Percentiles rank a stretch among this genome's conserved stretches.
Evolutionary conservation across 2,329 filamentous ascomycete genomes (phyloP).

Genomic region (Calonectria pauciramosa): DNA sequence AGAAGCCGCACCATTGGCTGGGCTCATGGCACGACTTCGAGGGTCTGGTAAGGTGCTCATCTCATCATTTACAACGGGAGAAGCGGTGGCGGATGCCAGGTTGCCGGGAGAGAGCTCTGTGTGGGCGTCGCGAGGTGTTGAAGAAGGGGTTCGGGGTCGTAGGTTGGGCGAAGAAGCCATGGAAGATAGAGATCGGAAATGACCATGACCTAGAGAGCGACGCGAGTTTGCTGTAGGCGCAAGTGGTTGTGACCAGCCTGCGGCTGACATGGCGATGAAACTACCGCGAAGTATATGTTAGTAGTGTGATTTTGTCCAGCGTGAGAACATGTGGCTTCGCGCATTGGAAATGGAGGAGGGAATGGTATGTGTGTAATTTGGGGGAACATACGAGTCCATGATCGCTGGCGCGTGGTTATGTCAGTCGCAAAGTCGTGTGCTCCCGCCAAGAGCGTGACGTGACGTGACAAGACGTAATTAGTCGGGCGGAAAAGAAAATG

Average conservation of each 20-base stretch:
- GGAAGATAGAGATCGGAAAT: slow-evolving; percentile 67
- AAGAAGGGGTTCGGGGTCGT: slow-evolving; percentile 54
- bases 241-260: slow-evolving; percentile 65
- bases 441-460: slow-evolving; percentile 45
- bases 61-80: slow-evolving; percentile 67
- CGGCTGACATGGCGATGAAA: slow-evolving; percentile 61
- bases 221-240: slow-evolving; percentile 44
- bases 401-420: slow-evolving; percentile 37
- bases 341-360: slow-evolving; percentile 32
- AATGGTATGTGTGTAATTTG: slow-evolving; percentile 15
- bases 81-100: slow-evolving; percentile 54
- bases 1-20: slow-evolving; percentile 53
- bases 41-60: slow-evolving; percentile 80
- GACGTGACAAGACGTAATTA: slow-evolving; percentile 35
- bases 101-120: slow-evolving; percentile 56
- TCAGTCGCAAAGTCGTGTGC: slow-evolving; percentile 43
- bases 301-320: slow-evolving; percentile 5
- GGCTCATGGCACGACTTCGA: slow-evolving; percentile 65
- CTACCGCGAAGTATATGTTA: slow-evolving; percentile 51
- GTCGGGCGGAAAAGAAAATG: slow-evolving; percentile 20
- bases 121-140: slow-evolving; percentile 52
- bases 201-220: slow-evolving; percentile 63
- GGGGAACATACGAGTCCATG: slow-evolving; percentile 51
- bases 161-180: slow-evolving; percentile 59
- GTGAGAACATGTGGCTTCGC: slow-evolving; percentile 21